Conservation (phyloP, 2,329 filamentous ascomycete species). For the Trichoderma sp. region DNA sequence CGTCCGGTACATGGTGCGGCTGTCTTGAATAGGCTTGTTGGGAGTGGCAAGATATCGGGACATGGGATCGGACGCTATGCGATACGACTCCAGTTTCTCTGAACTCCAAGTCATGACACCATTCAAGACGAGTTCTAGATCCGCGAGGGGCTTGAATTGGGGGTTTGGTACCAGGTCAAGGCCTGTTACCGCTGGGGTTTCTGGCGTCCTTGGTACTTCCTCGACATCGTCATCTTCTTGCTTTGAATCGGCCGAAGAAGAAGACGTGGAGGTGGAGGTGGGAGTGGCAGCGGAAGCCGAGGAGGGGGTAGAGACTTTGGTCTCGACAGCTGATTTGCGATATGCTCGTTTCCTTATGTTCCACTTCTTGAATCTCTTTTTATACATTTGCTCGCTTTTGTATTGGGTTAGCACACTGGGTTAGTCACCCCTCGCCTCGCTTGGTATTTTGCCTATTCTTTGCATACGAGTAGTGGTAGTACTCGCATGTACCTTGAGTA, state of each 20-base stretch:
- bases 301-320: neutral
- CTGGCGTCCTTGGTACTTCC: neutral
- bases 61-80: constrained; percentile 34
- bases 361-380: constrained; percentile 40
- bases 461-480: neutral
- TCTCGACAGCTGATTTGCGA: constrained; percentile 25
- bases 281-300: neutral
- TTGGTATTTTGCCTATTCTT: neutral
- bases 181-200: neutral
- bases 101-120: constrained; percentile 36
- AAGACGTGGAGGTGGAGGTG: constrained; percentile 17
- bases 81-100: constrained; percentile 33
- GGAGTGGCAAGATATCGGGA: constrained; percentile 36
- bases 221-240: constrained; percentile 8
- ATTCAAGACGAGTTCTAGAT: constrained; percentile 35
- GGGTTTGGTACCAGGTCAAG: constrained; percentile 26
- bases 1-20: constrained; percentile 40
- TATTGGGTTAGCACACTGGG: neutral
- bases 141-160: constrained; percentile 28
- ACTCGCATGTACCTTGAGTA: neutral
- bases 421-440: neutral
- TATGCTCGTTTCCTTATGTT: constrained; percentile 37
- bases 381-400: constrained; percentile 39
- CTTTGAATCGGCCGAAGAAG: neutral
- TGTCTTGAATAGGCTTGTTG: constrained; percentile 37